Base-by-base conservation (phyloP, 2,329 filamentous ascomycete genomes). In the Cadophora sp. region DNA sequence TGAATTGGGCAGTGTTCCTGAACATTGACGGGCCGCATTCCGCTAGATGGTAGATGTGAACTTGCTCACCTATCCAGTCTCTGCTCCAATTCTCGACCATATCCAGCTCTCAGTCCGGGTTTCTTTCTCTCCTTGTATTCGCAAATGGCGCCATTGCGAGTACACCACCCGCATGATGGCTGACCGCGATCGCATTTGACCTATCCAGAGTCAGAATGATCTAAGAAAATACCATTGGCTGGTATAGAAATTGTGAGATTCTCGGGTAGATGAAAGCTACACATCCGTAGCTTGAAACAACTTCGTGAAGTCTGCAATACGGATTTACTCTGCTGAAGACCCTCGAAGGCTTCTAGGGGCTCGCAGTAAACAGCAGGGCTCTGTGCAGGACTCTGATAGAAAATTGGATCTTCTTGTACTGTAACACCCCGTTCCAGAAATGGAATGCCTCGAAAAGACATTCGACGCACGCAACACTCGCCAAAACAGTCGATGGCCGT, bases 131-230 rank as follows among this genome's bases (percentile, higher is more conserved):
- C 88, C 74, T 89, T 90, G 78, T 91, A 91, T 75, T 90, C 88
- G 79, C 88, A 91, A 20, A 80, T 76, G 36, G 86, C 86, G 39
- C 83, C 83, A 77, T 91, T 90, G 66, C 87, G 86, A 70, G 80
- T 86, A 73, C 88, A 90, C 88, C 88, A 90, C 59, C 88, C 87
- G 73, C 88, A 91, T 6, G 88, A 87, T 1, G 91, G 91, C 73
- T 93, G 90, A 5, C 88, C 89, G 43, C 92, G 87, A 79, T 94
- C 91, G 78, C 90, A 92, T 84, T 91, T 91, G 33, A 91, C 88
- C 87, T 89, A 73, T 8, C 30, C 4, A 39, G 24, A 22, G 62
- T 75, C 51, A 74, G 71, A 65, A 20, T 30, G n/a, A 20, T n/a
- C 16, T 8, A 61, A 22, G 9, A 18, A 20, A 45, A 59, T 7